Conservation (phyloP, 495 filamentous ascomycete genomes). For the Talaromyces proteolyticus region DNA sequence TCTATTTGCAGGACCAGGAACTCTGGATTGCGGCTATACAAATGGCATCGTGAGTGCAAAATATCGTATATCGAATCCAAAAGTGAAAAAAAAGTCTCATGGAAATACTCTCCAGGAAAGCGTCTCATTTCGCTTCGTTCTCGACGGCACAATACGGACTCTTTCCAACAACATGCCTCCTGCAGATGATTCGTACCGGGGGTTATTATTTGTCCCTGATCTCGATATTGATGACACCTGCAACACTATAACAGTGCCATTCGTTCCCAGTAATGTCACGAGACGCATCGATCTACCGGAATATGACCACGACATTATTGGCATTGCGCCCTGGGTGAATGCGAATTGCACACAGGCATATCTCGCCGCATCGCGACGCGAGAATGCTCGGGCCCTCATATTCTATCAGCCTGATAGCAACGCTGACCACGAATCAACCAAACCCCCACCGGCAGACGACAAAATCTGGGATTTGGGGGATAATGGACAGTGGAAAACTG, state of each 20-base stretch:
- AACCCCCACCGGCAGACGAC: slow-evolving; percentile 56
- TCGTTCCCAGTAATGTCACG: slow-evolving; percentile 71
- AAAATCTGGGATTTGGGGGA: slow-evolving; percentile 62
- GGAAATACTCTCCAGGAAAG: slow-evolving; percentile 37
- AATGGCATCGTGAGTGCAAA: slow-evolving; percentile 23
- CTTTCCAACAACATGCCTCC: slow-evolving; percentile 57
- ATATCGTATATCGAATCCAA: too few relatives aligned
- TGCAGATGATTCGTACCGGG: slow-evolving; percentile 51
- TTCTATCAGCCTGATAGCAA: slow-evolving; percentile 66
- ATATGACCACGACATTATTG: slow-evolving; percentile 54
- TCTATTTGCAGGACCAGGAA: slow-evolving; percentile 33
- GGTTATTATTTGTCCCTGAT: slow-evolving; percentile 78
- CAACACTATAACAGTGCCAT: slow-evolving; percentile 44
- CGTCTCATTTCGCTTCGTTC: slow-evolving; percentile 57
- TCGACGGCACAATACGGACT: slow-evolving; percentile 59
- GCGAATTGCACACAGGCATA: slow-evolving; percentile 63
- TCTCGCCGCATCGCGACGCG: slow-evolving; percentile 52
- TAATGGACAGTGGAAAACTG: slow-evolving; percentile 53
- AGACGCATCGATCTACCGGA: slow-evolving; percentile 59
- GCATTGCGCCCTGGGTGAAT: slow-evolving; percentile 84
- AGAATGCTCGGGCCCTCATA: slow-evolving; percentile 59
- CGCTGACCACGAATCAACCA: slow-evolving; percentile 39
- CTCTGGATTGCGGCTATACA: slow-evolving; percentile 2
- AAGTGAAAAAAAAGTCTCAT: neutral
- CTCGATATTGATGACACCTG: slow-evolving; percentile 53